A percentile compares a stretch with the other conserved stretches of the same genome.
phyloP scores from a whole-genome alignment of 2,329 filamentous ascomycete genomes.

The Ophiostoma populinum region DNA sequence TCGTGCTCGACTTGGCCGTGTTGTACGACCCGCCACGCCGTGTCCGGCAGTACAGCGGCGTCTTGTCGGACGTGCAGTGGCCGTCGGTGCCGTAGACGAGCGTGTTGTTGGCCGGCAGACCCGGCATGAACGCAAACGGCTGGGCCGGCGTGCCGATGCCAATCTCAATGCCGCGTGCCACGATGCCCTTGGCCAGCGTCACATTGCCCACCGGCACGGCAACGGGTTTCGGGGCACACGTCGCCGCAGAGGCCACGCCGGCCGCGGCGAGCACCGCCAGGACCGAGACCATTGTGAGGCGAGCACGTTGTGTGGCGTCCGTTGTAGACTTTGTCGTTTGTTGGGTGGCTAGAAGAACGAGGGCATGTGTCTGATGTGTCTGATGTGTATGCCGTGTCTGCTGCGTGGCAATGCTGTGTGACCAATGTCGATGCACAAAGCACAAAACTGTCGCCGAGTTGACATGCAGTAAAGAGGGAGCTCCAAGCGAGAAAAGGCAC shows the following conservation, averaged over 20 bases:
- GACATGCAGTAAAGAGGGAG: too few relatives aligned
- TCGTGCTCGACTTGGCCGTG: neutral
- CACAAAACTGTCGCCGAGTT: too few relatives aligned
- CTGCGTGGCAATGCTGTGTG: too few relatives aligned
- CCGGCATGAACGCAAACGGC: neutral
- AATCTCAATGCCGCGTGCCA: slow-evolving; percentile 1
- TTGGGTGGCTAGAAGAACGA: too few relatives aligned
- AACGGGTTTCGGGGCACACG: neutral
- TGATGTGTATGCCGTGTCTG: too few relatives aligned
- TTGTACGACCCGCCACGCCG: slow-evolving; percentile 9
- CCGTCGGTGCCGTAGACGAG: slow-evolving; percentile 9
- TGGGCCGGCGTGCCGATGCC: neutral
- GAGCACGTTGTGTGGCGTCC: too few relatives aligned
- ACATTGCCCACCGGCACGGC: slow-evolving; percentile 4
- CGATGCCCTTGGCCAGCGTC: slow-evolving; percentile 3
- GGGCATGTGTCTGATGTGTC: too few relatives aligned
- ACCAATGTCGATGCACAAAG: too few relatives aligned
- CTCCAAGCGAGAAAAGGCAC: too few relatives aligned
- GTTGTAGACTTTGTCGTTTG: too few relatives aligned
- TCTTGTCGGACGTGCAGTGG: slow-evolving; percentile 2
- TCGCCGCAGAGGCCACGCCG: neutral
- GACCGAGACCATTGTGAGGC: too few relatives aligned
- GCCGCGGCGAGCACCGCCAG: too few relatives aligned
- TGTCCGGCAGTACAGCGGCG: slow-evolving; percentile 6
- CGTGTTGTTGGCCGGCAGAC: slow-evolving; percentile 9